A percentile compares a stretch with the other conserved stretches of the same genome.
These are phyloP conservation scores for Rhodosporidiobolus odoratus DNA, from an alignment of 768 basidiomycete genomes.

Conservation along the genomic window DNA sequence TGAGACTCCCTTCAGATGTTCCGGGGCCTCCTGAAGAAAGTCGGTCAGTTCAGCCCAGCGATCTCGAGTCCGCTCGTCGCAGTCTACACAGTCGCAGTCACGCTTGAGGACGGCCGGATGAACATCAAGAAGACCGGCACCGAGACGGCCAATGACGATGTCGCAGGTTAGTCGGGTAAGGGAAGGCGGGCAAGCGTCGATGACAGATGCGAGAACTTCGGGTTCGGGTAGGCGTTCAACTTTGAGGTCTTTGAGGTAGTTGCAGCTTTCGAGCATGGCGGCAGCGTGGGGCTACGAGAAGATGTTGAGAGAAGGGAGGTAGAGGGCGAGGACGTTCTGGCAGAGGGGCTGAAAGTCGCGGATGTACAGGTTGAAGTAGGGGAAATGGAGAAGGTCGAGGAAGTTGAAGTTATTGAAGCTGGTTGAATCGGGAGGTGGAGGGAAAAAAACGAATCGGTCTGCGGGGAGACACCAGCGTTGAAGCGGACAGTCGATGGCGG, in stretches of 20 bases:
- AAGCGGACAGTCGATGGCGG: neutral
- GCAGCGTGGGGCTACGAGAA: neutral
- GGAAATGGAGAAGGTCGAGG: no score
- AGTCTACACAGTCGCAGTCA: neutral
- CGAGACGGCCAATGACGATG: neutral
- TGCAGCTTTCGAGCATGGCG: neutral
- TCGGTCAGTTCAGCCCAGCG: neutral
- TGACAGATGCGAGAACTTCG: neutral
- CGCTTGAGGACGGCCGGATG: neutral
- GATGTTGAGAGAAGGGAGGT: neutral
- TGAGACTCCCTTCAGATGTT: no score
- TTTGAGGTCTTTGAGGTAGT: neutral
- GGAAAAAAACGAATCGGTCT: neutral
- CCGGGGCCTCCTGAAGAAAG: neutral
- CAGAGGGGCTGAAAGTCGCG: neutral
- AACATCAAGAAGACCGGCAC: neutral
- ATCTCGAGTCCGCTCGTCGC: neutral
- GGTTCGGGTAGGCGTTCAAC: neutral
- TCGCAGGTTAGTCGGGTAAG: neutral
- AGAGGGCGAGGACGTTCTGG: neutral
- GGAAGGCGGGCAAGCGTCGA: neutral
- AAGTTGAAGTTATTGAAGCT: no score
- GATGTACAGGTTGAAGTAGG: neutral
- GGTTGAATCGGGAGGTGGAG: neutral
- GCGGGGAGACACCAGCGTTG: neutral